A percentile compares a stretch with the other conserved stretches of the same genome.
Evolutionary conservation across 1,284 basidiomycete genomes (phyloP).

Genomic region (Grifola frondosa): DNA sequence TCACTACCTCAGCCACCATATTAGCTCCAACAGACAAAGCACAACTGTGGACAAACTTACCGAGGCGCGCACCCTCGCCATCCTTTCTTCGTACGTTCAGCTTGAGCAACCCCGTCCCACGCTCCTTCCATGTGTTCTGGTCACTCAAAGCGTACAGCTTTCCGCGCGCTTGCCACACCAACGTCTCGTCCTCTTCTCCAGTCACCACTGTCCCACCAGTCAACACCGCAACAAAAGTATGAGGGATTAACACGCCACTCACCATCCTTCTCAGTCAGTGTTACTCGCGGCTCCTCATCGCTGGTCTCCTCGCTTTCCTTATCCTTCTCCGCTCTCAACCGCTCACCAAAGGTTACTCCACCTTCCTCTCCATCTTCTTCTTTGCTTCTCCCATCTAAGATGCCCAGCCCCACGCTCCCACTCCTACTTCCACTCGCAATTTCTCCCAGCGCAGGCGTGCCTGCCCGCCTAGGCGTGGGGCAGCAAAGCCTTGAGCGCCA

Average conservation of each 20-base stretch:
- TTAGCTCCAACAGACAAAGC: not conserved
- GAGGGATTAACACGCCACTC: slow-evolving; percentile 24
- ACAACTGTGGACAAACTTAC: slow-evolving; percentile 41
- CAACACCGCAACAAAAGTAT: slow-evolving; percentile 3
- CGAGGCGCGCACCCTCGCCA: slow-evolving; percentile 70
- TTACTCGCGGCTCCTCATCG: slow-evolving; percentile 50
- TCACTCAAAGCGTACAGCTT: slow-evolving; percentile 80
- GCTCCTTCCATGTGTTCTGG: slow-evolving; percentile 80
- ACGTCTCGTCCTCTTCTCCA: slow-evolving; percentile 91
- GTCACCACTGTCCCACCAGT: slow-evolving; percentile 63
- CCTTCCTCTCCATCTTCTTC: slow-evolving; percentile 36
- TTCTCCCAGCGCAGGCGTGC: slow-evolving; percentile 38
- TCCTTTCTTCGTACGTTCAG: slow-evolving; percentile 75
- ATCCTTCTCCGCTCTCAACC: slow-evolving; percentile 51
- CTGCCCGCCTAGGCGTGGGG: slow-evolving; percentile 51
- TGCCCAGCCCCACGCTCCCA: slow-evolving; percentile 25
- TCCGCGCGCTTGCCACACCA: slow-evolving; percentile 79
- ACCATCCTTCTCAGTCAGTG: slow-evolving; percentile 74
- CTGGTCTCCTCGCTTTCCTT: slow-evolving; percentile 43
- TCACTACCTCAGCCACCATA: slow-evolving; percentile 54
- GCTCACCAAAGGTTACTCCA: slow-evolving; percentile 54
- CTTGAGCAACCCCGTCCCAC: slow-evolving; percentile 81
- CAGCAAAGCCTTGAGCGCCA: slow-evolving; percentile 48
- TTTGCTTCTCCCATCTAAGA: slow-evolving; percentile 13
- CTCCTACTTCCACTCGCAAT: slow-evolving; percentile 17